phyloP scores from a whole-genome alignment of 768 basidiomycete species.

The Pulveroboletus frians region DNA sequence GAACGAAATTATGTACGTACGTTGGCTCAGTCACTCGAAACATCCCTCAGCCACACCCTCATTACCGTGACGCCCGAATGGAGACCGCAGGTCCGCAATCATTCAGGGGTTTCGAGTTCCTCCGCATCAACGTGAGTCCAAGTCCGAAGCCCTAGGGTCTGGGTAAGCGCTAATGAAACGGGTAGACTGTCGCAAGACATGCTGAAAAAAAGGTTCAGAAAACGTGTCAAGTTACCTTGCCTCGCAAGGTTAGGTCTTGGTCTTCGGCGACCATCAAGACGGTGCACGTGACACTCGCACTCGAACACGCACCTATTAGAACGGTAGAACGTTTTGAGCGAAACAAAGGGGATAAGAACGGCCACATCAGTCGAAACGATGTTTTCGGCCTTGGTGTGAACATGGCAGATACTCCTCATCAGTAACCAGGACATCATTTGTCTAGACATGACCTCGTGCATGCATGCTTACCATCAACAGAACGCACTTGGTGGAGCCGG shows the following conservation, averaged over 20 bases:
- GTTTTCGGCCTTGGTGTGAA: background rate
- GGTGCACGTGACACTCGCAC: background rate
- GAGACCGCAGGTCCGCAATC: background rate
- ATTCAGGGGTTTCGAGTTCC: background rate
- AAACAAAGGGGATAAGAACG: background rate
- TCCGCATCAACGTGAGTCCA: background rate
- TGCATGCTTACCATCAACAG: background rate
- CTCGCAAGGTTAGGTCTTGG: no score
- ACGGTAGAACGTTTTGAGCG: background rate
- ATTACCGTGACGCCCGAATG: background rate
- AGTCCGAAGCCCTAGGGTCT: background rate
- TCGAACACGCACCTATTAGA: background rate
- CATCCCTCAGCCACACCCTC: background rate
- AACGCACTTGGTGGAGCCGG: slow-evolving; percentile 3
- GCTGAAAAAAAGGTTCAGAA: background rate
- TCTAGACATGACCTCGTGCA: background rate
- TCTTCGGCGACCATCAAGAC: no score
- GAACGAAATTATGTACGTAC: background rate
- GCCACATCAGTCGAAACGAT: no score
- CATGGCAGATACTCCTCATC: slow-evolving; percentile 1
- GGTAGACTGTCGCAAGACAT: background rate
- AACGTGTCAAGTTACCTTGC: no score
- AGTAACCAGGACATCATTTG: background rate
- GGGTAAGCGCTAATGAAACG: background rate
- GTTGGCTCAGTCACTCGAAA: slow-evolving; percentile 7